Percentiles rank a stretch among this genome's conserved stretches.
These are phyloP conservation scores for Cercospora sesami DNA, from an alignment of 2,329 filamentous ascomycete genomes.

Conservation along the genomic window DNA sequence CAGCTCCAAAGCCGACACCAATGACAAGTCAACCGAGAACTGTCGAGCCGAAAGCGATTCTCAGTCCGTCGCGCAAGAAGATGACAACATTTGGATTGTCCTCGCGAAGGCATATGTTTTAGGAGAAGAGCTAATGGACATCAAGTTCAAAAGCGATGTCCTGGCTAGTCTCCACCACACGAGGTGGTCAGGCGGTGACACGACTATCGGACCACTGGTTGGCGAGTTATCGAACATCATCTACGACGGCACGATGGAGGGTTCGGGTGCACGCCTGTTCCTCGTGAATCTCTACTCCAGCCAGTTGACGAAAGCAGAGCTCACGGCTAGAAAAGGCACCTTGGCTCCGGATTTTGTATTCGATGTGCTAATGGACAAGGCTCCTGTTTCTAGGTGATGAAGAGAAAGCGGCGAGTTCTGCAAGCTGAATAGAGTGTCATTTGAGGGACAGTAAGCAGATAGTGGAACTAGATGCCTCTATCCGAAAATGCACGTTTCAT, in stretches of 20 bases:
- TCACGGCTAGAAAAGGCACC: not conserved
- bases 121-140: constrained; percentile 3
- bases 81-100: not conserved
- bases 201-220: not conserved
- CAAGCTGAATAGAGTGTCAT: no score
- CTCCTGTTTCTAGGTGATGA: no score
- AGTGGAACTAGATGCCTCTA: no score
- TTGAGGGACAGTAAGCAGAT: no score
- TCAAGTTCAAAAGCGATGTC: not conserved
- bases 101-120: constrained; percentile 1
- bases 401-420: no score
- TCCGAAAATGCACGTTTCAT: no score
- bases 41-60: not conserved
- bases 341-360: not conserved
- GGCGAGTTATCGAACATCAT: not conserved
- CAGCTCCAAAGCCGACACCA: no score
- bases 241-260: constrained; percentile 2
- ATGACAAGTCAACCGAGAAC: not conserved
- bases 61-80: not conserved
- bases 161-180: not conserved
- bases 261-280: not conserved
- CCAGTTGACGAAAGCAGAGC: not conserved
- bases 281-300: not conserved
- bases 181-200: no score
- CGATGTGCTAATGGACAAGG: not conserved